Base-by-base conservation (phyloP, 2,329 filamentous ascomycete genomes). In the Penicillium sp. region DNA sequence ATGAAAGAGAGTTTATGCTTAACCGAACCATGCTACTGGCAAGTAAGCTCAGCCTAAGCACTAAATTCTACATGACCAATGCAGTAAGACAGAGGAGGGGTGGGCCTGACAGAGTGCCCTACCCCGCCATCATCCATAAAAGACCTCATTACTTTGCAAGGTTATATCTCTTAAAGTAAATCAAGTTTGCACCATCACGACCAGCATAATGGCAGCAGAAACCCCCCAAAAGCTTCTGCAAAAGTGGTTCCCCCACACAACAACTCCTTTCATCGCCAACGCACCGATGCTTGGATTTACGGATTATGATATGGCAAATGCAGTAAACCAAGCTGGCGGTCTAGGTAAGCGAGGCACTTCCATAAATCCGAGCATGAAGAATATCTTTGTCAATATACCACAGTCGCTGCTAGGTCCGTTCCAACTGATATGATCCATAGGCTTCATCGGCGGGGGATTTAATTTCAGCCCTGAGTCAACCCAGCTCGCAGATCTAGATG, bases 251-350 rank as follows among this genome's bases (percentile, higher is more conserved):
- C 49, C 56, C 5, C 56, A 57, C 42, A 56, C 57, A 13, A 46
- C 52, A 1, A 46, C 18, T 23, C 63, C 63, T 14, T 63, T 65
- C 48, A 62, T 65, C 36, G 63, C 62, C 3, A 63, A 62, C 45
- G 63, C 63, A 10, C 63, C 63, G 7, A 65, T 65, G 63, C 51
- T 62, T 26, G 63, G 63, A 14, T 63, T 58, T 29, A 36, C 63
- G 8, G 61, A 64, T 18, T 48, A 21, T 33, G 6, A 18, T 14
- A 39, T 64, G 16, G 62, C 60, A 29, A 50, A 54, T 23, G 52
- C 60, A 5, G 58, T 64, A 18, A 59, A 52, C 11, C 58, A 53
- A 28, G 52, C 60, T n/a, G 55, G 59, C 6, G 62, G 63, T 33
- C 45, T 65, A 3, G 62, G 63, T 64, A 57, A 10, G 54, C 28